phyloP scores from a whole-genome alignment of 306 rosid genomes.

The Datisca glomerata region DNA sequence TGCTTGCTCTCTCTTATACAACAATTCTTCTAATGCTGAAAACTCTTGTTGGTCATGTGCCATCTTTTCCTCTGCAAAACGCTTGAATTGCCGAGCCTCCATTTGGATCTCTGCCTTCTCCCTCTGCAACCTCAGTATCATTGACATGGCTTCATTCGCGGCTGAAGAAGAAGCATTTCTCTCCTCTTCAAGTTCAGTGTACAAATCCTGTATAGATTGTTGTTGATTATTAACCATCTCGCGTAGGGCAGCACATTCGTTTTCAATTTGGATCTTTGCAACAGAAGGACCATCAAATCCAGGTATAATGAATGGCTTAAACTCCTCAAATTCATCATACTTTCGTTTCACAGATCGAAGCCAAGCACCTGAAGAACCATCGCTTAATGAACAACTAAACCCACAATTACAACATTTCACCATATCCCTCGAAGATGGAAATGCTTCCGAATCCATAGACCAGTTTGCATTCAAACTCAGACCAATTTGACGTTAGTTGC shows the following conservation, averaged over 20 bases:
- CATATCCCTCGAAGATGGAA: constrained; percentile 38
- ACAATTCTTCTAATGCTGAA: constrained; percentile 59
- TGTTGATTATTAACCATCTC: constrained; percentile 74
- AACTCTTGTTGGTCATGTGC: constrained; percentile 76
- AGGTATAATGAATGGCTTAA: constrained; percentile 28
- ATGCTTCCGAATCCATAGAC: constrained; percentile 45
- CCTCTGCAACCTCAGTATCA: constrained; percentile 95
- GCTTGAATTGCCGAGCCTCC: constrained; percentile 95
- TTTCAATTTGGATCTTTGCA: constrained; percentile 55
- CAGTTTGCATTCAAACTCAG: constrained; percentile 26
- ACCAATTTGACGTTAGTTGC: constrained; percentile 16
- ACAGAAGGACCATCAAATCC: constrained; percentile 24
- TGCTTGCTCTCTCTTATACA: constrained; percentile 83
- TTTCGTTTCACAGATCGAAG: constrained; percentile 76
- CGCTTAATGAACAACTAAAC: constrained; percentile 39
- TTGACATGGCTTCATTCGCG: constrained; percentile 96
- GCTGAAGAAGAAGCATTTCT: constrained; percentile 87
- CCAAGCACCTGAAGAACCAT: constrained; percentile 52
- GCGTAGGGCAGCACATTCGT: constrained; percentile 70
- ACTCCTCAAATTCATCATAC: constrained; percentile 49
- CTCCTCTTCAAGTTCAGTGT: constrained; percentile 85
- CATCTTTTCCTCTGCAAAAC: constrained; percentile 87
- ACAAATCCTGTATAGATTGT: constrained; percentile 55
- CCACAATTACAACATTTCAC: constrained; percentile 54
- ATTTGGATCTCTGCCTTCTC: constrained; percentile 97